Evolutionary conservation across 169 alveolate species (phyloP).

Genomic region (Theileria sp.): DNA sequence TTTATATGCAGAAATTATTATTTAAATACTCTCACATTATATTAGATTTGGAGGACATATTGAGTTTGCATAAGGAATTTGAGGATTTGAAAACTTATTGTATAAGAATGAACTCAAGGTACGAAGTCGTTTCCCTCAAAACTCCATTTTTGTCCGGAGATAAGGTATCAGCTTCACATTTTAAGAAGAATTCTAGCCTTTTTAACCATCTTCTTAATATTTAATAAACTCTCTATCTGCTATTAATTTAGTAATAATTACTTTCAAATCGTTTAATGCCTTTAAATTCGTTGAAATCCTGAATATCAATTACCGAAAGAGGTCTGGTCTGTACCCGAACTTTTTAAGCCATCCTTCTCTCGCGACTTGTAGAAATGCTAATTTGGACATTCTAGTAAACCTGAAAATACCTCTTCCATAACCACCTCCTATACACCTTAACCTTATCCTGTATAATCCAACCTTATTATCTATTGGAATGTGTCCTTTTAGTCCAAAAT

Average conservation of each 20-base stretch:
- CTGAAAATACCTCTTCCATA: slow-evolving; percentile 79
- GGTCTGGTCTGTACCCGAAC: slow-evolving; percentile 80
- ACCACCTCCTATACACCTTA: slow-evolving; percentile 82
- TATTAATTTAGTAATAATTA: too few species aligned
- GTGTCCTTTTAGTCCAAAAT: slow-evolving; percentile 79
- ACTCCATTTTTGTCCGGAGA: slow-evolving; percentile 63
- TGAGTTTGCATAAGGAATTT: slow-evolving; percentile 45
- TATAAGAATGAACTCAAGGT: slow-evolving; percentile 18
- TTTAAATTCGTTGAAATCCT: background rate
- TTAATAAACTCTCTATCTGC: background rate
- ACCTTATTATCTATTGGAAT: slow-evolving; percentile 79
- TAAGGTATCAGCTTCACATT: background rate
- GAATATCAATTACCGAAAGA: slow-evolving; percentile 56
- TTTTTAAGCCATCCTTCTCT: slow-evolving; percentile 83
- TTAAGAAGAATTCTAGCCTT: background rate
- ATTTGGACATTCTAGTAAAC: slow-evolving; percentile 80
- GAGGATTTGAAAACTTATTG: slow-evolving; percentile 52
- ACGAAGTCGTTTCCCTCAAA: slow-evolving; percentile 34
- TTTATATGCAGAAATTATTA: background rate
- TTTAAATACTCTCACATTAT: background rate
- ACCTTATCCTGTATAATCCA: slow-evolving; percentile 75
- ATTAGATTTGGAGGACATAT: slow-evolving; percentile 36
- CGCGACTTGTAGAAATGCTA: slow-evolving; percentile 82
- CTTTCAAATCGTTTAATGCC: too few species aligned
- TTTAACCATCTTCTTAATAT: background rate